These are phyloP conservation scores for Phytophthora macrochlamydospora DNA, from an alignment of 352 stramenopile genomes.

Conservation along the genomic window DNA sequence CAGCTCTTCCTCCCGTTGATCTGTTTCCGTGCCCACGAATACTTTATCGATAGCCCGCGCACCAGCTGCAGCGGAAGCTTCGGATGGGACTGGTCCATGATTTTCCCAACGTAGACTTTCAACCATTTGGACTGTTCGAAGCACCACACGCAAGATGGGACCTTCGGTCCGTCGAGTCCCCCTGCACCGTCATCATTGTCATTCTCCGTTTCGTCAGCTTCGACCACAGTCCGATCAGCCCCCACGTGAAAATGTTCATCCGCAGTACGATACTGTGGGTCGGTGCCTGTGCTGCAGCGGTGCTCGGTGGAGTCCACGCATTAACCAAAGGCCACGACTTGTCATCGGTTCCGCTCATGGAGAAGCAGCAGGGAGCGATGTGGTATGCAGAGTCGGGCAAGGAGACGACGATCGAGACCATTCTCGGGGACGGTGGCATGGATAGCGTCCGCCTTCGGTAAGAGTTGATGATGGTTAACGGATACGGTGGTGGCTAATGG, in stretches of 20 bases:
- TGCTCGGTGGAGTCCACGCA: conserved; percentile 12
- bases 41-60: background rate
- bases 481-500: no score
- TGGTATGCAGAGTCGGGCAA: conserved; percentile 29
- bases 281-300: conserved; percentile 1
- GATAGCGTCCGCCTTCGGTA: conserved; percentile 39
- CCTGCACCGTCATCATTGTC: background rate
- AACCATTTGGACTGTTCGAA: conserved; percentile 2
- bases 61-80: conserved; percentile 14
- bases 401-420: conserved; percentile 27
- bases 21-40: background rate
- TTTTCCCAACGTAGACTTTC: background rate
- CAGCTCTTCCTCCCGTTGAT: background rate
- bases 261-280: conserved; percentile 7
- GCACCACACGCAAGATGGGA: conserved; percentile 4
- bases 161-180: background rate
- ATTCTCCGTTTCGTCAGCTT: background rate
- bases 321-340: conserved; percentile 39
- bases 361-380: conserved; percentile 24
- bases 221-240: background rate
- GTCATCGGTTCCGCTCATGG: conserved; percentile 31
- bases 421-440: conserved; percentile 34
- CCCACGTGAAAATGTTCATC: conserved; percentile 4
- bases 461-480: no score
- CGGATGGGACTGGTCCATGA: conserved; percentile 2